These are phyloP conservation scores for Neocatenulostroma microsporum DNA, from an alignment of 2,329 filamentous ascomycete genomes.

Conservation along the genomic window DNA sequence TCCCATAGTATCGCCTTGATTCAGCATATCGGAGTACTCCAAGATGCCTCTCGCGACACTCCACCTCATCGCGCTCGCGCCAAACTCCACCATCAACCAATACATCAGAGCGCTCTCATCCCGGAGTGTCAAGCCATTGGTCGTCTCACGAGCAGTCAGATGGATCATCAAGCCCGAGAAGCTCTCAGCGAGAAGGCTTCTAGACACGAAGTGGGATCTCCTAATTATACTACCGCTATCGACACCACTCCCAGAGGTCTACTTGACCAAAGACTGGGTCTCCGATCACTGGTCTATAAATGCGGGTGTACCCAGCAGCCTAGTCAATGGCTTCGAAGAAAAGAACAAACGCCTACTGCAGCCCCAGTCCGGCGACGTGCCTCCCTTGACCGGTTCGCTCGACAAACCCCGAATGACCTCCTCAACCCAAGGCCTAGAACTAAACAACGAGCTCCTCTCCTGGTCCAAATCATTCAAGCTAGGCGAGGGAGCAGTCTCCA, in stretches of 20 bases:
- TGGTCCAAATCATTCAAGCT: slow-evolving; percentile 42
- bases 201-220: slow-evolving; percentile 42
- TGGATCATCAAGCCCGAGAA: slow-evolving; percentile 44
- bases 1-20: too few relatives aligned
- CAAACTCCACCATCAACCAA: slow-evolving; percentile 24
- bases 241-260: slow-evolving; percentile 19
- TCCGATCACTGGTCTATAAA: slow-evolving; percentile 26
- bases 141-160: slow-evolving; percentile 37
- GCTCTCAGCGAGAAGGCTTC: slow-evolving; percentile 36
- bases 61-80: slow-evolving; percentile 38
- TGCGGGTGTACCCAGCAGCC: slow-evolving; percentile 38
- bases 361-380: slow-evolving; percentile 23
- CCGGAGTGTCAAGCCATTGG: slow-evolving; percentile 33
- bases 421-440: slow-evolving; percentile 46
- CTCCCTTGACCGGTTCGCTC: slow-evolving; percentile 30
- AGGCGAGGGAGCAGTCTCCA: slow-evolving; percentile 45
- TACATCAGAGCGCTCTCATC: slow-evolving; percentile 36
- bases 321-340: slow-evolving; percentile 32
- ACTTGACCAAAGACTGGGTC: slow-evolving; percentile 19
- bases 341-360: slow-evolving; percentile 36
- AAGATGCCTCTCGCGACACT: slow-evolving; percentile 47
- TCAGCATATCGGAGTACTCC: too few relatives aligned
- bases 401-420: slow-evolving; percentile 26
- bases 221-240: slow-evolving; percentile 37
- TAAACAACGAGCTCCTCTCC: slow-evolving; percentile 42